These are phyloP conservation scores for Metschnikowia gruessii DNA, from an alignment of 805 yeast species.

Conservation along the genomic window DNA sequence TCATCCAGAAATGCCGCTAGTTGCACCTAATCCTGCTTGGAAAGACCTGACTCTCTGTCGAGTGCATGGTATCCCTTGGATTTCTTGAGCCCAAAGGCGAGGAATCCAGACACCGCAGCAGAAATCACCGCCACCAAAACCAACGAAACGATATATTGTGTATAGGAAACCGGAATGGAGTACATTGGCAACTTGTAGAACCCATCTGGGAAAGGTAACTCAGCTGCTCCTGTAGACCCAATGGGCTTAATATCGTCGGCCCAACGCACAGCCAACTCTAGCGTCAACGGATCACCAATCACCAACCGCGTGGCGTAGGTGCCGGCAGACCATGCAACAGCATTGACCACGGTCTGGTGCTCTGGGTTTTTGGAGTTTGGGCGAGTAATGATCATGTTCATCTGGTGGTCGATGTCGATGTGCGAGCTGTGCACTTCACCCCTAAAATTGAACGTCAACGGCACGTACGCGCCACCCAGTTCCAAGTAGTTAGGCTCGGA, in stretches of 20 bases:
- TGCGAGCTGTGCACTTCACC: conserved; percentile 68
- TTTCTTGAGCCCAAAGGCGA: conserved; percentile 26
- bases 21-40: conserved; percentile 23
- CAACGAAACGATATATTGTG: conserved; percentile 22
- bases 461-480: conserved; percentile 48
- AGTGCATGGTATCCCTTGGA: conserved; percentile 20
- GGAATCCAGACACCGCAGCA: conserved; percentile 23
- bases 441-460: conserved; percentile 60
- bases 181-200: conserved; percentile 37
- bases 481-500: conserved; percentile 42
- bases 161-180: conserved; percentile 27
- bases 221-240: conserved; percentile 19
- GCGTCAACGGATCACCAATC: conserved; percentile 61
- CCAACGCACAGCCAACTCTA: conserved; percentile 63
- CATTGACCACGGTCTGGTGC: conserved; percentile 47
- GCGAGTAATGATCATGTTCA: conserved; percentile 51
- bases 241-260: conserved; percentile 26
- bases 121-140: conserved; percentile 23
- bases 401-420: conserved; percentile 57
- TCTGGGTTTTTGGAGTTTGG: conserved; percentile 30
- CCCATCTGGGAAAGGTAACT: conserved; percentile 39
- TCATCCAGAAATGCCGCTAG: conserved; percentile 35
- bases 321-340: conserved; percentile 60
- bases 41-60: conserved; percentile 25
- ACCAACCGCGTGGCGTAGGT: conserved; percentile 57